A percentile compares a stretch with the other conserved stretches of the same genome.
phyloP scores from a whole-genome alignment of 805 yeast genomes.

The Starmerella tilneyi region DNA sequence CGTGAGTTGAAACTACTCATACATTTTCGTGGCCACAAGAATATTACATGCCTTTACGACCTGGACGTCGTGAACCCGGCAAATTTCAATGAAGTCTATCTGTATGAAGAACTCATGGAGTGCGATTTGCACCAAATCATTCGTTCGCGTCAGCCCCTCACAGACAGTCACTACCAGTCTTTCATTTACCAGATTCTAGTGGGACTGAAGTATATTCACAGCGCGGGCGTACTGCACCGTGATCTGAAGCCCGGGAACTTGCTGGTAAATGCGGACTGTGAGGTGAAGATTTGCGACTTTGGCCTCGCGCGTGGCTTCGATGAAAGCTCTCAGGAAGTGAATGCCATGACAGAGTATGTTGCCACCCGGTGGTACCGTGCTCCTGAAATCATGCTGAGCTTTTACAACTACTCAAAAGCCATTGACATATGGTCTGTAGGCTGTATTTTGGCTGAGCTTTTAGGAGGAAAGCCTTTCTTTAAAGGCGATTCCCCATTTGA shows the following conservation, averaged over 20 bases:
- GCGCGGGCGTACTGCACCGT: constrained; percentile 88
- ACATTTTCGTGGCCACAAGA: constrained; percentile 92
- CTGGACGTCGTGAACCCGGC: constrained; percentile 76
- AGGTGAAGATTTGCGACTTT: constrained; percentile 86
- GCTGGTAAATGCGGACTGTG: constrained; percentile 82
- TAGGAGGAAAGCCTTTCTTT: constrained; percentile 75
- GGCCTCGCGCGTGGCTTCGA: constrained; percentile 70
- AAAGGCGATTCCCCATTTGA: constrained; percentile 93
- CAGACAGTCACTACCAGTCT: constrained; percentile 90
- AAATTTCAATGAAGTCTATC: constrained; percentile 78
- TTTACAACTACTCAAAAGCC: constrained; percentile 86
- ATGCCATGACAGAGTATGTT: constrained; percentile 87
- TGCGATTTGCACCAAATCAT: constrained; percentile 98
- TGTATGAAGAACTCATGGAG: constrained; percentile 96
- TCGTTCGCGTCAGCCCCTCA: constrained; percentile 73
- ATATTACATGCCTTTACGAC: constrained; percentile 90
- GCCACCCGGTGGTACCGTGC: constrained; percentile 98
- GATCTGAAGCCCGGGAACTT: constrained; percentile 86
- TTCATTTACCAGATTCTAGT: constrained; percentile 84
- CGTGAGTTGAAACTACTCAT: constrained; percentile 82
- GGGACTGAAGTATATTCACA: constrained; percentile 81
- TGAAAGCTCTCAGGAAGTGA: constrained; percentile 31
- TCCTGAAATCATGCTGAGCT: constrained; percentile 93
- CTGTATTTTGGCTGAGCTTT: constrained; percentile 84
- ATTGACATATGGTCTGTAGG: constrained; percentile 97